Percentiles rank a stretch among this genome's conserved stretches.
Conservation (phyloP, 2,329 filamentous ascomycete genomes). For the Talaromyces islandicus region DNA sequence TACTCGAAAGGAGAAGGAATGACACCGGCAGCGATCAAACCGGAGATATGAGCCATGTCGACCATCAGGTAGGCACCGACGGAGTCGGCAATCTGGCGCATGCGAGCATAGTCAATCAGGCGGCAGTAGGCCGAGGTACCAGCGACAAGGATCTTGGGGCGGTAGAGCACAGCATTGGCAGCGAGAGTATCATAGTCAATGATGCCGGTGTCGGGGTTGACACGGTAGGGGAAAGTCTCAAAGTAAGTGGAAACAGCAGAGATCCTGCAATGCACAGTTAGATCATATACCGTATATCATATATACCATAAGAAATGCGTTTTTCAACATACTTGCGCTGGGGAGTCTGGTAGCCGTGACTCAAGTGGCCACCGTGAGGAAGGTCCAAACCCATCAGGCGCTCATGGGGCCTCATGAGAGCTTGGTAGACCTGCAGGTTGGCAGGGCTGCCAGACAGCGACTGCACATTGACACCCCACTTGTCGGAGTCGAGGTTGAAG, state of each 20-base stretch:
- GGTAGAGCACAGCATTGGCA: slow-evolving; percentile 78
- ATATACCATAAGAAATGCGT: neutral
- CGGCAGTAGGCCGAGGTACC: slow-evolving; percentile 95
- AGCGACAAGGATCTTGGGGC: slow-evolving; percentile 91
- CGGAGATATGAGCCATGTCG: slow-evolving; percentile 97
- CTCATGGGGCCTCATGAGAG: slow-evolving; percentile 85
- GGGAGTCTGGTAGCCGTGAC: slow-evolving; percentile 94
- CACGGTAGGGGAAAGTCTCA: slow-evolving; percentile 90
- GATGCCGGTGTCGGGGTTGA: slow-evolving; percentile 81
- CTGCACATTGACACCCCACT: slow-evolving; percentile 99
- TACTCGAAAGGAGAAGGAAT: slow-evolving; percentile 83
- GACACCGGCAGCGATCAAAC: slow-evolving; percentile 84
- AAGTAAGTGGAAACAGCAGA: slow-evolving; percentile 99
- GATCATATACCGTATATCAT: neutral
- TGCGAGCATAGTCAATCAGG: slow-evolving; percentile 87
- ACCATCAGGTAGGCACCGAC: slow-evolving; percentile 86
- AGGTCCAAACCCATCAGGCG: slow-evolving; percentile 95
- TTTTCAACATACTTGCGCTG: slow-evolving; percentile 62
- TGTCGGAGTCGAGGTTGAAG: slow-evolving; percentile 76
- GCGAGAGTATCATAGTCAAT: slow-evolving; percentile 95
- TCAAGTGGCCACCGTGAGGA: slow-evolving; percentile 91
- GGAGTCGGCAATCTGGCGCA: slow-evolving; percentile 87
- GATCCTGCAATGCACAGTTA: slow-evolving; percentile 54
- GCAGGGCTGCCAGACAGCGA: slow-evolving; percentile 87
- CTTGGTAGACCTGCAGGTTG: slow-evolving; percentile 97